phyloP scores from a whole-genome alignment of 495 filamentous ascomycete species.

The Penicillium simplicissimum region DNA sequence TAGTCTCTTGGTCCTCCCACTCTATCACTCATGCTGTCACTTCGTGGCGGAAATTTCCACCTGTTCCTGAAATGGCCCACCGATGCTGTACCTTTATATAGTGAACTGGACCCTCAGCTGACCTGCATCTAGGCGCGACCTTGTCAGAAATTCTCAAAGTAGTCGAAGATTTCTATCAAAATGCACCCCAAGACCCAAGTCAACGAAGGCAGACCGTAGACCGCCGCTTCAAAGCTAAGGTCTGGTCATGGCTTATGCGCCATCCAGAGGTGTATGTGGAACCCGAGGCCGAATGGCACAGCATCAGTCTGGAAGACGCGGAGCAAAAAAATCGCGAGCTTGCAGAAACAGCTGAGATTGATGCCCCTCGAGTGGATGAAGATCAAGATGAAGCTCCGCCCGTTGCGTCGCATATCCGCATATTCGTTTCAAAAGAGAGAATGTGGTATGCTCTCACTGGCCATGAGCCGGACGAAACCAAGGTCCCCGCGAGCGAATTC shows the following conservation, averaged over 20 bases:
- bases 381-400: slow-evolving; percentile 8
- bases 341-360: neutral
- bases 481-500: slow-evolving; percentile 68
- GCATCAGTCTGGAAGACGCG: slow-evolving; percentile 48
- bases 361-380: slow-evolving; percentile 7
- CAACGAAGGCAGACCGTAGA: slow-evolving; percentile 41
- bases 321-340: slow-evolving; percentile 27
- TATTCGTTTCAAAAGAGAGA: slow-evolving; percentile 62
- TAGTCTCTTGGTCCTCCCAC: neutral
- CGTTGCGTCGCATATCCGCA: slow-evolving; percentile 30
- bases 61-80: neutral
- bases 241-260: slow-evolving; percentile 57
- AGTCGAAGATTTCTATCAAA: slow-evolving; percentile 43
- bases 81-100: neutral
- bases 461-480: slow-evolving; percentile 72
- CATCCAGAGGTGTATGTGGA: slow-evolving; percentile 56
- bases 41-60: neutral
- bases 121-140: slow-evolving; percentile 39
- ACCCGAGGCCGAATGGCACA: slow-evolving; percentile 40
- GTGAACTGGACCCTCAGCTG: slow-evolving; percentile 4
- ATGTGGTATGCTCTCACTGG: slow-evolving; percentile 81
- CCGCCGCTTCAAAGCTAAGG: slow-evolving; percentile 50
- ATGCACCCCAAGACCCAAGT: slow-evolving; percentile 20
- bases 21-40: neutral
- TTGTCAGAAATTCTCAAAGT: slow-evolving; percentile 40